Base-by-base conservation (phyloP, 1,284 basidiomycete species). In the Apiotrichum montevideense region DNA sequence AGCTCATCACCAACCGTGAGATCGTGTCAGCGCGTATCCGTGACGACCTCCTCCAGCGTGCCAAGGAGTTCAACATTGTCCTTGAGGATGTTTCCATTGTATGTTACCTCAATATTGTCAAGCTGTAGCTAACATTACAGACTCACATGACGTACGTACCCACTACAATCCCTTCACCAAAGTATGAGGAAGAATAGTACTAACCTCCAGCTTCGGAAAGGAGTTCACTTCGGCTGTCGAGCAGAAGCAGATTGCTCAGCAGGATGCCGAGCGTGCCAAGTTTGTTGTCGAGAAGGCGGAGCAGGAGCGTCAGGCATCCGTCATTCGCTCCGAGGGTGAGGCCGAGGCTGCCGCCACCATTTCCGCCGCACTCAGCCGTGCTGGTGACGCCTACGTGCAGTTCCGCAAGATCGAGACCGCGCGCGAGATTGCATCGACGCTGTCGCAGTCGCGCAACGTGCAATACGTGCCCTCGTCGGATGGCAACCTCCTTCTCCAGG, bases 271-370 rank as follows among this genome's bases (percentile, higher is more conserved):
- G 79, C 85, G 96, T 47, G 95, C 95, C 62, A 98, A 96, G 78
- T 98, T 98, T 77, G 90, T 98, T 64, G 95, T 99, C 63, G 96
- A 99, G 56, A 74, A 75, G 59, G 92, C 96, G 39, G 95, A 98
- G 76, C 96, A 99, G 87, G 96, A 98, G 77, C 86, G 94, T 57
- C 95, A 98, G 80, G 96, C 95, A 1, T 87, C 91, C 6, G 94
- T 99, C 63, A 97, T 99, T 63, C 86, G 96, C 56, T 94, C 96
- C 2, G 95, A 99, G 77, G 96, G 96, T 60, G 95, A 99, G 80
- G 95, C 95, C 4, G 94, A 98, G 79, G 96, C 95, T 8, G 93
- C 93, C 6, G 80, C 85, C 56, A 94, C 92, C 57, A 97, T 99
- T 71, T 95, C 91, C 13, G 83, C 81, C 61, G 91, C 96, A n/a